Base-by-base conservation (phyloP, 2,329 filamentous ascomycete genomes). In the Colletotrichum destructivum region DNA sequence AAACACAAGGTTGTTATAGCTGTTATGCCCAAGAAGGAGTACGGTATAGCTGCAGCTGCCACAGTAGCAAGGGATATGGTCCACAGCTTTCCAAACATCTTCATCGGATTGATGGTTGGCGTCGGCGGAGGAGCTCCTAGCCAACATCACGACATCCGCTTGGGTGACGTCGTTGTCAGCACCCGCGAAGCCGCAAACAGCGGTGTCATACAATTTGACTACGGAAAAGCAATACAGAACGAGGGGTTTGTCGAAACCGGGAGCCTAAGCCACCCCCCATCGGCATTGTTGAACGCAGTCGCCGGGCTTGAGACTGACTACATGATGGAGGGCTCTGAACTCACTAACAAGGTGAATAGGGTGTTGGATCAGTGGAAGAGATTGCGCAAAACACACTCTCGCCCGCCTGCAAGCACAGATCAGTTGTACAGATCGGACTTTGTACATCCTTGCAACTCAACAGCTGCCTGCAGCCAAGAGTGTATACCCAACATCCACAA, bases 1-100 rank as follows among this genome's bases (percentile, higher is more conserved):
- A 66, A 69, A 16, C 81, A 84, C 61, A 81, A 84, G 46, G 74
- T 83, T 8, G 82, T 82, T 11, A 78, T 84, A 16, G 75, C 75
- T 9, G 71, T 63, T 2, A 54, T 81, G 9, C 78, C 79, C 0
- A 64, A 75, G 11, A 77, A 73, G 11, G 66, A 75, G 3, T 79
- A 80, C 52, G 80, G 81, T 0, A 77, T 71, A 4, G 65, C 16
- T 3, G 72, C 74, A 16, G 78, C 80, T 0, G 76, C 78, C 1
- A 72, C 13, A 18, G 57, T 44, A 1, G 49, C 55, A 9, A 44
- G 54, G 26, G 59, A 73, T 21, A 62, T 57, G 63, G 46, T 62
- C 40, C 63, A 62, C 59, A 61, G 55, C 60, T 73, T 55, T 21
- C 68, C 21, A 40, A 73, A 66, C 12, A 55, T 62, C 42, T 44